These are phyloP conservation scores for Dicorynia guianensis DNA, from an alignment of 306 rosid species.

Conservation along the genomic window DNA sequence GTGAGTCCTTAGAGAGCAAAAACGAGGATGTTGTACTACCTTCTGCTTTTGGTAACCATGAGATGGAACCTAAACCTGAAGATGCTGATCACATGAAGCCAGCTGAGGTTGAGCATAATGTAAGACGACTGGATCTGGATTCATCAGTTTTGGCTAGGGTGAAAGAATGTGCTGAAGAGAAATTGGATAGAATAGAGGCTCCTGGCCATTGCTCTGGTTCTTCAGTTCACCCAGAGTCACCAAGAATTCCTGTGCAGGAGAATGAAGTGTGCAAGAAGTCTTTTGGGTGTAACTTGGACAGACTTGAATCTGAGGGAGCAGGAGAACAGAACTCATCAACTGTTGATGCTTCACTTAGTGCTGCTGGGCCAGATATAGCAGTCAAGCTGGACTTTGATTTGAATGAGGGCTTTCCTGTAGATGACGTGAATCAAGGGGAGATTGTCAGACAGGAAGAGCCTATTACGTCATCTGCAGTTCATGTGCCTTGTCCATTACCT, in stretches of 20 bases:
- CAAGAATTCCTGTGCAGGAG: conserved; percentile 32
- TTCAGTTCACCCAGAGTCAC: conserved; percentile 34
- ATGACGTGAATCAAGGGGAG: conserved; percentile 74
- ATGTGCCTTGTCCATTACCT: conserved; percentile 63
- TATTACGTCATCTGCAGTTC: conserved; percentile 60
- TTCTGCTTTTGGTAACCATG: conserved; percentile 39
- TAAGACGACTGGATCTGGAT: conserved; percentile 34
- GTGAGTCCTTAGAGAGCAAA: conserved; percentile 30
- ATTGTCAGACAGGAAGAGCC: conserved; percentile 55
- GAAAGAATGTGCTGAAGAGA: conserved; percentile 35
- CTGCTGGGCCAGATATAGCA: conserved; percentile 49
- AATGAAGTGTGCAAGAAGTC: conserved; percentile 40
- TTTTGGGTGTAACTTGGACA: conserved; percentile 41
- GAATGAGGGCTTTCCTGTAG: conserved; percentile 85
- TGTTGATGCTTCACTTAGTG: conserved; percentile 40
- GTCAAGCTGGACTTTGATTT: conserved; percentile 87
- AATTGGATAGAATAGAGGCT: conserved; percentile 37
- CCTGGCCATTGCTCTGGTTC: conserved; percentile 34
- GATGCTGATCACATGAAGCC: conserved; percentile 26
- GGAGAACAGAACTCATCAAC: conserved; percentile 41
- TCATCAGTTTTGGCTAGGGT: conserved; percentile 39
- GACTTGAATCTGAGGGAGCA: conserved; percentile 47
- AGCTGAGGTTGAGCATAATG: conserved; percentile 24
- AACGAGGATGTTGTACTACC: conserved; percentile 38
- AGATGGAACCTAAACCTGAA: conserved; percentile 33